Percentiles rank a stretch among this genome's conserved stretches.
phyloP scores from a whole-genome alignment of 331 rosid species.

The Telfairia occidentalis region DNA sequence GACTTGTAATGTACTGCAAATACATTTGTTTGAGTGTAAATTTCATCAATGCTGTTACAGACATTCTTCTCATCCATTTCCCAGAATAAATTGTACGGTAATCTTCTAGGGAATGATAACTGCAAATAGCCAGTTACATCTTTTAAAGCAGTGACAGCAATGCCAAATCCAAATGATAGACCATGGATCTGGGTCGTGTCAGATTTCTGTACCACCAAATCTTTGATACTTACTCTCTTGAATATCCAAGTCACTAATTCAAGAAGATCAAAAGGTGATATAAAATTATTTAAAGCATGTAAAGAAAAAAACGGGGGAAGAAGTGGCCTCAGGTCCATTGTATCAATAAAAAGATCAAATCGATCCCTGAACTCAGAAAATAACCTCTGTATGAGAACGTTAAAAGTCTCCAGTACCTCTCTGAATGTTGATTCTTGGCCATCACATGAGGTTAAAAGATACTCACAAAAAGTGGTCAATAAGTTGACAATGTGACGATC shows the following conservation, averaged over 20 bases:
- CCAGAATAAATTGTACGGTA: slow-evolving; percentile 49
- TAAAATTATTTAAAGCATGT: slow-evolving; percentile 38
- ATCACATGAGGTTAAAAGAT: slow-evolving; percentile 33
- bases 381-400: slow-evolving; percentile 33
- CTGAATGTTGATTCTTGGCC: slow-evolving; percentile 23
- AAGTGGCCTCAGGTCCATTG: slow-evolving; percentile 32
- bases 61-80: slow-evolving; percentile 30
- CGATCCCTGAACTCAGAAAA: slow-evolving; percentile 33
- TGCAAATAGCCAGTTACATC: slow-evolving; percentile 43
- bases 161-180: slow-evolving; percentile 47
- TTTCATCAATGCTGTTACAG: slow-evolving; percentile 41
- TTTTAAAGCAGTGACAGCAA: slow-evolving; percentile 69
- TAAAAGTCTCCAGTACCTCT: slow-evolving; percentile 33
- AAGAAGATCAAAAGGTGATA: slow-evolving; percentile 71
- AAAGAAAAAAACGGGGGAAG: slow-evolving; percentile 34
- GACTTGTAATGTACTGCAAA: slow-evolving; percentile 31
- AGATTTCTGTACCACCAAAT: slow-evolving; percentile 21
- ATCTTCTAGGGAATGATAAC: slow-evolving; percentile 33
- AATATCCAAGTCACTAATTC: slow-evolving; percentile 77
- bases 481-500: slow-evolving; percentile 43
- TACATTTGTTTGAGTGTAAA: slow-evolving; percentile 35
- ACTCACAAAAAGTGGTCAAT: slow-evolving; percentile 43
- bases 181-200: slow-evolving; percentile 19
- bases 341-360: slow-evolving; percentile 32
- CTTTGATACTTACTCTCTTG: slow-evolving; percentile 26